A percentile compares a stretch with the other conserved stretches of the same genome.
Evolutionary conservation across 2,329 filamentous ascomycete genomes (phyloP).

Genomic region (Albophoma yamanashiensis): DNA sequence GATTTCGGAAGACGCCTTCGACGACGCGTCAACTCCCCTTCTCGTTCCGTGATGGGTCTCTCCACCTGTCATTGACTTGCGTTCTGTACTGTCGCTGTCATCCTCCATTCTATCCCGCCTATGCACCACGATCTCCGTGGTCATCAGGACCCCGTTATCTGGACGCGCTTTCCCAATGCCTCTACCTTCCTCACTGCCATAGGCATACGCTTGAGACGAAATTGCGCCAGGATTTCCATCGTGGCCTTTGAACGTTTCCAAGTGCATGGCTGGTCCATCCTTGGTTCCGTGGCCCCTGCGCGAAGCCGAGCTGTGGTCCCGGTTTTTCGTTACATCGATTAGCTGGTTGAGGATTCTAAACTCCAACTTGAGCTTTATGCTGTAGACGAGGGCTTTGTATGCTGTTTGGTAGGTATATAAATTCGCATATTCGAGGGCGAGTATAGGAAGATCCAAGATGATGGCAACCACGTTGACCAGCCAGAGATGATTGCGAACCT

Average conservation of each 20-base stretch:
- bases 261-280: background rate
- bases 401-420: slow-evolving; percentile 17
- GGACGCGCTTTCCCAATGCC: background rate
- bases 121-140: background rate
- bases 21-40: background rate
- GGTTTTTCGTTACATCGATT: slow-evolving; percentile 7
- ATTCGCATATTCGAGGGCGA: slow-evolving; percentile 16
- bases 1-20: background rate
- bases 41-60: background rate
- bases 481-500: slow-evolving; percentile 23
- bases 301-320: background rate
- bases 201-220: background rate
- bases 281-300: background rate
- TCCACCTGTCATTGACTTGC: background rate
- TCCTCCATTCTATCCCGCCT: background rate
- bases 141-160: background rate
- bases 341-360: slow-evolving; percentile 20
- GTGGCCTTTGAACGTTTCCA: background rate
- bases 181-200: background rate
- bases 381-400: slow-evolving; percentile 20
- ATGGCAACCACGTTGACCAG: slow-evolving; percentile 30
- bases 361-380: slow-evolving; percentile 22
- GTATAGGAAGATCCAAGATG: slow-evolving; percentile 26
- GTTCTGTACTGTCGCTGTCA: background rate
- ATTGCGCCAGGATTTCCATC: background rate